Evolutionary conservation across 2,329 filamentous ascomycete species (phyloP).

Genomic region (Aspergillus ibericus): DNA sequence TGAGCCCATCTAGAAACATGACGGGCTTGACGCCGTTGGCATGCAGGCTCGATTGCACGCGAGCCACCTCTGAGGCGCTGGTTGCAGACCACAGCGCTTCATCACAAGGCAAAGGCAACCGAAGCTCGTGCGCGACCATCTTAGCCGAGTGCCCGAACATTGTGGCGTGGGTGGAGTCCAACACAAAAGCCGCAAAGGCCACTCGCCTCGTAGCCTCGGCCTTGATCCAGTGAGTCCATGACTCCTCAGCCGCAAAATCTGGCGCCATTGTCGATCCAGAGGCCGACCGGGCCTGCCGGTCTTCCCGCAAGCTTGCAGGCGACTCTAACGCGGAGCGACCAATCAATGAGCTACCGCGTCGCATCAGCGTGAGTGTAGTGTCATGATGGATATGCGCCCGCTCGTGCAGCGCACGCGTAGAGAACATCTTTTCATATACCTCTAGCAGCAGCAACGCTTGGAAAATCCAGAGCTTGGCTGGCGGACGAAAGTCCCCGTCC

Average conservation of each 20-base stretch:
- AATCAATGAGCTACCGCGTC: conserved; percentile 85
- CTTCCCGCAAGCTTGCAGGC: conserved; percentile 71
- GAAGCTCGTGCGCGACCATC: conserved; percentile 96
- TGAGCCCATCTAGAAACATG: conserved; percentile 87
- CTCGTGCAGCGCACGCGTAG: conserved; percentile 86
- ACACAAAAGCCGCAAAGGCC: conserved; percentile 90
- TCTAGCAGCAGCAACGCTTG: conserved; percentile 87
- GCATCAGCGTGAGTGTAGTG: conserved; percentile 92
- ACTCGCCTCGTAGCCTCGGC: conserved; percentile 86
- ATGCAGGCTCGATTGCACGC: conserved; percentile 76
- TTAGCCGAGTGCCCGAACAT: conserved; percentile 98
- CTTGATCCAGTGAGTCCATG: conserved; percentile 95
- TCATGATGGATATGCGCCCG: conserved; percentile 95
- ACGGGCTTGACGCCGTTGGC: conserved; percentile 80
- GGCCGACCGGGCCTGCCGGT: conserved; percentile 44
- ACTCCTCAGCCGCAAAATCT: conserved; percentile 73
- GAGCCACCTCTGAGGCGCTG: conserved; percentile 79
- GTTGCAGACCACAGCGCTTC: conserved; percentile 90
- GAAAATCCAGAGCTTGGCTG: conserved; percentile 94
- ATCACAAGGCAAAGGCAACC: conserved; percentile 85
- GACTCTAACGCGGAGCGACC: conserved; percentile 82
- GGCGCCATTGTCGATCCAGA: conserved; percentile 50
- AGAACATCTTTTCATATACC: conserved; percentile 97
- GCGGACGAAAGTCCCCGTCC: conserved; percentile 83
- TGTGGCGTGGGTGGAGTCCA: conserved; percentile 93